Conservation (phyloP, 768 basidiomycete genomes). For the Suillus variegatus region DNA sequence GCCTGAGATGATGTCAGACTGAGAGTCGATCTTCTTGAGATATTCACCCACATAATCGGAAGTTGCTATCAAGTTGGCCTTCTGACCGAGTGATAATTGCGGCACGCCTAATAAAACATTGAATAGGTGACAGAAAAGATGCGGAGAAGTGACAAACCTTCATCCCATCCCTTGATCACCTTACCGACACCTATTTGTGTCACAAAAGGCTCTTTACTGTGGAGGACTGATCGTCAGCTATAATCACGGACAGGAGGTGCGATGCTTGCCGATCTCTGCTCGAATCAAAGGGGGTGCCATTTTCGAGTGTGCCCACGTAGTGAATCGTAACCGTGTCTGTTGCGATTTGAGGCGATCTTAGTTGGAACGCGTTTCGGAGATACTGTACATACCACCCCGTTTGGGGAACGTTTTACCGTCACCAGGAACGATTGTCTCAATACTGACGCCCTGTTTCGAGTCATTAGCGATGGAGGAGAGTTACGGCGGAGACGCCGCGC, state of each 20-base stretch:
- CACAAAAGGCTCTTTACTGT: slow-evolving; percentile 59
- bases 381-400: slow-evolving; percentile 58
- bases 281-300: slow-evolving; percentile 74
- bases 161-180: slow-evolving; percentile 91
- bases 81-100: slow-evolving; percentile 74
- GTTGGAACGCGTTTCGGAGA: slow-evolving; percentile 10
- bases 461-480: slow-evolving; percentile 6
- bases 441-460: slow-evolving; percentile 61
- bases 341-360: slow-evolving; percentile 27
- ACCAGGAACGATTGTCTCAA: slow-evolving; percentile 59
- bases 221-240: slow-evolving; percentile 13
- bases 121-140: not conserved
- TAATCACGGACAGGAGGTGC: not conserved
- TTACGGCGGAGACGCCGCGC: slow-evolving; percentile 7
- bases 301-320: slow-evolving; percentile 70
- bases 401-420: slow-evolving; percentile 68
- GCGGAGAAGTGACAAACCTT: slow-evolving; percentile 50
- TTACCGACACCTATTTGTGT: slow-evolving; percentile 77
- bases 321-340: slow-evolving; percentile 75
- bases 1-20: slow-evolving; percentile 43
- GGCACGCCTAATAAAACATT: slow-evolving; percentile 59
- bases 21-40: slow-evolving; percentile 6
- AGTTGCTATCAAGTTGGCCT: slow-evolving; percentile 63
- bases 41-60: slow-evolving; percentile 72
- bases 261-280: slow-evolving; percentile 67